Evolutionary conservation across 352 stramenopile genomes (phyloP), one percentile per base, ranked within the genome.

Genomic region (Phytophthora europaea): DNA sequence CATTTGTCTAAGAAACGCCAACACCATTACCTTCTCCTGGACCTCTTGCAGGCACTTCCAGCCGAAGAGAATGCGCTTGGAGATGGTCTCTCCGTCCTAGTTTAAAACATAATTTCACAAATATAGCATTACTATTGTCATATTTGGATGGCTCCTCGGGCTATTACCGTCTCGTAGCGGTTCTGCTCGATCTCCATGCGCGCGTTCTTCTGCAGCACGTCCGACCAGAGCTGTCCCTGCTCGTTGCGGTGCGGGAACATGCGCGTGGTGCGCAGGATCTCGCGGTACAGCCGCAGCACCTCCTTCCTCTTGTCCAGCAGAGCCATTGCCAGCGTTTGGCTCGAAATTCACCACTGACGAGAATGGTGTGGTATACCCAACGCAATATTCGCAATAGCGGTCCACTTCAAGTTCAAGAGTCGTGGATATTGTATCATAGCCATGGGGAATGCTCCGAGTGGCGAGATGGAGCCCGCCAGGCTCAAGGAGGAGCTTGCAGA

Each of bases 101-200:
- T 23, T 8, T 23, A 26, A 33, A 47, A 67, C 55, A 54, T 28
- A 18, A 45, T 20, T 31, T 12, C 28, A 16, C 38, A 50, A 66
- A 69, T 71, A 65, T 67, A 51, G 50, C 50, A 64, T 73, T 69
- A 79, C 3, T 60, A 65, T 50, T 65, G 53, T 74, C 3, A 58
- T 54, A 73, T 57, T 65, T 60, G 12, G 18, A 26, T 16, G 28
- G 34, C 36, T 18, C 36, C 36, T 43, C 36, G 36, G 13, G 15
- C 12, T 45, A 8, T 45, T 73, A 94, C 86, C 72, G 76, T 88
- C 62, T 94, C 82, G 73, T 92, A 79, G 65, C 89, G 87, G 66
- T 89, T 84, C 68, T 89, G 71, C 75, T 96, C 89, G 51, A 96
- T 92, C 72, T 96, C 89, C 79, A 88, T 85, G 52, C 89, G 89